Base-by-base conservation (phyloP, 768 basidiomycete genomes). In the Gelatoporia subvermispora region DNA sequence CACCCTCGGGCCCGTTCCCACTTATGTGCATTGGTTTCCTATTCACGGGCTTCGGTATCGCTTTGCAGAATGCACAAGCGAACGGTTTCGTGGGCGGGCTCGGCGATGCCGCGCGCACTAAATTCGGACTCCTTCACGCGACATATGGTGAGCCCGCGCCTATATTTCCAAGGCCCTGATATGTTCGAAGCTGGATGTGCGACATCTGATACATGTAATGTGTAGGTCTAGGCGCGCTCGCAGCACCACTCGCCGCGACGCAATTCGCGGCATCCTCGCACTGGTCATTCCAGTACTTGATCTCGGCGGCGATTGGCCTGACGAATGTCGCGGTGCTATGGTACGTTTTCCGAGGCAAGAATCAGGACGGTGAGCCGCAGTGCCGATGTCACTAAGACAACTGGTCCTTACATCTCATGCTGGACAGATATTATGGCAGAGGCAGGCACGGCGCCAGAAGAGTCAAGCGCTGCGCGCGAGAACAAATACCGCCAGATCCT, bases 41-140 rank as follows among this genome's bases (percentile, higher is more conserved):
- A 8, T 49, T 81, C 35, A 69, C 68, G 4, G 82, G 82, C 4
- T 68, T 79, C 24, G 81, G 80, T 2, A 54, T 73, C 11, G 50
- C 65, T n/a, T 51, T 64, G 25, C 54, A 86, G 77, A 81, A 85
- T 49, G 83, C 85, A 0, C 85, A 86, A 68, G 76, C 83, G 2
- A 85, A 85, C 56, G 84, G 81, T 7, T 88, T 77, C 53, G 77
- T 88, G 11, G 84, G 82, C 3, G 72, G 67, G 39, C 67, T 85
- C 10, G 73, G 72, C 50, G 65, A 74, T n/a, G 72, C 80, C 35
- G 61, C 78, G 0, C 73, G 79, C 50, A 60, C 67, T 0, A 88
- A 85, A 60, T 84, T 91, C 76, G 79, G 85, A 8, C 35, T 88
- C 24, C 57, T 86, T 9, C 82, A 85, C 54, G 83, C 82, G 4